A percentile compares a stretch with the other conserved stretches of the same genome.
Evolutionary conservation across 257 asterid genomes (phyloP).

Genomic region (Nicotiana otophora): DNA sequence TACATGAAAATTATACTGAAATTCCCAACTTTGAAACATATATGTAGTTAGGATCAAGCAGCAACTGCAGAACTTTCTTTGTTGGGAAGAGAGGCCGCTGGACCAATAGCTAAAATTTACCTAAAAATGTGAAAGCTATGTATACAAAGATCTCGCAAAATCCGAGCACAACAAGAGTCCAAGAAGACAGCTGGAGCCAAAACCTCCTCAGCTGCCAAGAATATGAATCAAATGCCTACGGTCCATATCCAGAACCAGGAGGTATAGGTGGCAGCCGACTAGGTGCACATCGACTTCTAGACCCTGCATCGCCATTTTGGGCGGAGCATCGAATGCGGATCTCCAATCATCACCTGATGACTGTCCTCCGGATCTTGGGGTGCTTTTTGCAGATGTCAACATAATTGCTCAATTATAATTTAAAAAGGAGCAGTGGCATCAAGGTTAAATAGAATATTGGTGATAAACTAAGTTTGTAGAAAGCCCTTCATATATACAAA

Average conservation of each 20-base stretch:
- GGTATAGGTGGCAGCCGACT: too few species aligned
- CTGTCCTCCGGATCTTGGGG: neutral
- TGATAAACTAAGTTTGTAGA: neutral
- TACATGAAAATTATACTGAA: too few species aligned
- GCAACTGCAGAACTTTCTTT: too few species aligned
- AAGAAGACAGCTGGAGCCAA: neutral
- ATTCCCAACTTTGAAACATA: too few species aligned
- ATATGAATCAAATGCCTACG: neutral
- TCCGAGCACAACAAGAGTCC: neutral
- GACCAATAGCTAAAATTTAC: too few species aligned
- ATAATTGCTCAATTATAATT: neutral
- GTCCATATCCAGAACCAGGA: neutral
- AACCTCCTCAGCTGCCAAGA: neutral
- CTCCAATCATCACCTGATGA: slow-evolving; percentile 19
- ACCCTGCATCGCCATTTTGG: slow-evolving; percentile 12
- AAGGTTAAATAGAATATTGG: neutral
- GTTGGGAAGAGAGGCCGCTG: too few species aligned
- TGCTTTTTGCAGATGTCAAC: slow-evolving; percentile 1
- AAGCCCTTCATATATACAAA: neutral
- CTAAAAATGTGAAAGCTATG: too few species aligned
- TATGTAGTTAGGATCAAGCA: too few species aligned
- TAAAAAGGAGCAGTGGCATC: neutral
- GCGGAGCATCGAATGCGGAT: slow-evolving; percentile 2
- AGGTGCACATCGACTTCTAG: too few species aligned
- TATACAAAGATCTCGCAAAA: too few species aligned